Conservation (phyloP, 2,329 filamentous ascomycete species). For the Fusarium sp. region DNA sequence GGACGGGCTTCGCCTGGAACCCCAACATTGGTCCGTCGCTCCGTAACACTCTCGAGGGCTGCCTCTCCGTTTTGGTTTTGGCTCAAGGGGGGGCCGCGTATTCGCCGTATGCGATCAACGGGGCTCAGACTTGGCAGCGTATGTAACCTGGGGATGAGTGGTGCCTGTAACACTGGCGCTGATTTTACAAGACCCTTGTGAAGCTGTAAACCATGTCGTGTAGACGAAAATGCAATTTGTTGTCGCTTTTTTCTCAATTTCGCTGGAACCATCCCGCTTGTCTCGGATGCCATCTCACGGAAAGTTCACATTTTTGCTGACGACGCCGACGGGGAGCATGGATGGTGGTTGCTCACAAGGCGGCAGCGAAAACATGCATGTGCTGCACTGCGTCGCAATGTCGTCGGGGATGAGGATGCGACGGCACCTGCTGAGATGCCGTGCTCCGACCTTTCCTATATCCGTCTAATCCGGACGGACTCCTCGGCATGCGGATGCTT, state of each 20-base stretch:
- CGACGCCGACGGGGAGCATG: conserved; percentile 21
- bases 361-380: conserved; percentile 20
- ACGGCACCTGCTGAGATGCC: background rate
- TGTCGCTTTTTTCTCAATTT: conserved; percentile 1
- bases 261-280: conserved; percentile 30
- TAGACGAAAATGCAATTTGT: conserved; percentile 5
- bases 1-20: background rate
- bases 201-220: conserved; percentile 14
- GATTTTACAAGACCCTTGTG: conserved; percentile 3
- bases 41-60: conserved; percentile 16
- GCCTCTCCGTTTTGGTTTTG: conserved; percentile 37
- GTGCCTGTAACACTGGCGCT: conserved; percentile 3
- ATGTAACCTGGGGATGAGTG: background rate
- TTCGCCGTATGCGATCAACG: conserved; percentile 32
- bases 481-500: conserved; percentile 21
- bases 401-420: background rate
- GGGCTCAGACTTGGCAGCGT: conserved; percentile 12
- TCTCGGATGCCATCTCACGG: conserved; percentile 38
- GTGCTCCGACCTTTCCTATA: background rate
- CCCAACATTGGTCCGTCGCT: conserved; percentile 25
- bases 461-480: background rate
- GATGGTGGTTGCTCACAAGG: conserved; percentile 1
- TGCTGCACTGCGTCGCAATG: background rate
- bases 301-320: conserved; percentile 23
- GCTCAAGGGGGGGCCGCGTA: background rate